Conservation (phyloP, 495 filamentous ascomycete species). For the Podospora fimiseda region DNA sequence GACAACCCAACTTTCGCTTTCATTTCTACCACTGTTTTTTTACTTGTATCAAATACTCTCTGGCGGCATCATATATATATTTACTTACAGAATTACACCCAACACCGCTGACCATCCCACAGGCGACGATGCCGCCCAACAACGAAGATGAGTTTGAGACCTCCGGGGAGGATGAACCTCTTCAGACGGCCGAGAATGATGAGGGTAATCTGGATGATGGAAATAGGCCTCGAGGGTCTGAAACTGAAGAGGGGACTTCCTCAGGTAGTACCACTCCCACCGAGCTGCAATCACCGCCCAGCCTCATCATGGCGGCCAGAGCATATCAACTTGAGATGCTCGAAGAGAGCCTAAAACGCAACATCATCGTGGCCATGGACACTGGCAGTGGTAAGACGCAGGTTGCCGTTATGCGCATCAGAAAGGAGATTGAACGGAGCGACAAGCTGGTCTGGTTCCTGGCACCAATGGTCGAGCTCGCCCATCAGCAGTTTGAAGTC, state of each 20-base stretch:
- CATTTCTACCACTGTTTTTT: too few species aligned
- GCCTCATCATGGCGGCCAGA: slow-evolving; percentile 43
- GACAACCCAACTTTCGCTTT: too few species aligned
- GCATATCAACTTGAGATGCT: slow-evolving; percentile 91
- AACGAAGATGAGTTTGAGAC: too few species aligned
- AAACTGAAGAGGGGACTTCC: slow-evolving; percentile 7
- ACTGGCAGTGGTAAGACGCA: slow-evolving; percentile 91
- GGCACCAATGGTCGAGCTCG: slow-evolving; percentile 69
- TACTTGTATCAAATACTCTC: too few species aligned
- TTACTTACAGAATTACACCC: too few species aligned
- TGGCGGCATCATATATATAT: too few species aligned
- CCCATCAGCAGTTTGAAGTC: slow-evolving; percentile 63
- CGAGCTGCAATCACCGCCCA: slow-evolving; percentile 5
- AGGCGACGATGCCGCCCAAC: too few species aligned
- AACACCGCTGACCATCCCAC: too few species aligned
- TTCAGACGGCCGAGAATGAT: too few species aligned
- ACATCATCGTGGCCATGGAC: slow-evolving; percentile 90
- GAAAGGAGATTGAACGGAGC: slow-evolving; percentile 61
- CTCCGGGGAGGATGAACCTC: too few species aligned
- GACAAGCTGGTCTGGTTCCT: slow-evolving; percentile 61
- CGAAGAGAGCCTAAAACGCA: slow-evolving; percentile 66
- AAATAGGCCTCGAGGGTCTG: not conserved
- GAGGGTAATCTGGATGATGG: too few species aligned
- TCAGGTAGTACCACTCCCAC: slow-evolving; percentile 2
- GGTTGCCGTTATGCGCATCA: slow-evolving; percentile 74